Conservation (phyloP, 768 basidiomycete genomes). For the Xerocomus potaroensis region DNA sequence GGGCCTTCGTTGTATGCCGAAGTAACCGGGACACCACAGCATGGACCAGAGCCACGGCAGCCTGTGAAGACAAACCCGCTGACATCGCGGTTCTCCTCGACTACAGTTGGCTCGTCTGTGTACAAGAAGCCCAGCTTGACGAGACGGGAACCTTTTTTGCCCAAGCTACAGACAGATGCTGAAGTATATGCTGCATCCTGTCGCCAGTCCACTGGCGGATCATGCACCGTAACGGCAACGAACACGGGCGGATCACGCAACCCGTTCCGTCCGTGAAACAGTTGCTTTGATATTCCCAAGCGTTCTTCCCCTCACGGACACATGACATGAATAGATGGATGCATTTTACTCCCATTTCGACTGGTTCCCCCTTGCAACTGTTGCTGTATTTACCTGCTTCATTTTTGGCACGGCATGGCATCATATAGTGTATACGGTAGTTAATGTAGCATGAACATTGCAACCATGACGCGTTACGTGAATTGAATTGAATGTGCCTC, state of each 20-base stretch:
- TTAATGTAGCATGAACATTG: constrained; percentile 23
- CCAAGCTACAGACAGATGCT: constrained; percentile 47
- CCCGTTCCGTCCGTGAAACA: constrained; percentile 46
- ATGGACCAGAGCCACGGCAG: constrained; percentile 67
- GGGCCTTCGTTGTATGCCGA: constrained; percentile 63
- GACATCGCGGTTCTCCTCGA: constrained; percentile 46
- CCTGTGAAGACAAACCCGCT: constrained; percentile 51
- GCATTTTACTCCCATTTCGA: constrained; percentile 2
- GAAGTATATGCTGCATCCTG: constrained; percentile 54
- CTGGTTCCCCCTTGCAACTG: constrained; percentile 11
- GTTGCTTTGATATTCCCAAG: constrained; percentile 6
- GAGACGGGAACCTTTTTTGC: constrained; percentile 24
- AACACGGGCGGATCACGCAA: constrained; percentile 48
- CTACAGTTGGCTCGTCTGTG: constrained; percentile 39
- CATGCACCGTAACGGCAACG: constrained; percentile 40
- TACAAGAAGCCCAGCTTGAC: constrained; percentile 28
- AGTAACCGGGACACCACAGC: constrained; percentile 57
- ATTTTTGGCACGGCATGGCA: constrained; percentile 9
- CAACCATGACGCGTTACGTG: constrained; percentile 12
- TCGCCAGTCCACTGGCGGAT: constrained; percentile 33
- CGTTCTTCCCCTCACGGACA: constrained; percentile 25
- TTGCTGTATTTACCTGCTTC: constrained; percentile 13
- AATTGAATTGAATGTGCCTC: constrained; percentile 1
- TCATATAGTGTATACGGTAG: constrained; percentile 15
- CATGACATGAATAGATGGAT: constrained; percentile 16